Conservation (phyloP, 2,329 filamentous ascomycete species). For the Xylaria sp. region DNA sequence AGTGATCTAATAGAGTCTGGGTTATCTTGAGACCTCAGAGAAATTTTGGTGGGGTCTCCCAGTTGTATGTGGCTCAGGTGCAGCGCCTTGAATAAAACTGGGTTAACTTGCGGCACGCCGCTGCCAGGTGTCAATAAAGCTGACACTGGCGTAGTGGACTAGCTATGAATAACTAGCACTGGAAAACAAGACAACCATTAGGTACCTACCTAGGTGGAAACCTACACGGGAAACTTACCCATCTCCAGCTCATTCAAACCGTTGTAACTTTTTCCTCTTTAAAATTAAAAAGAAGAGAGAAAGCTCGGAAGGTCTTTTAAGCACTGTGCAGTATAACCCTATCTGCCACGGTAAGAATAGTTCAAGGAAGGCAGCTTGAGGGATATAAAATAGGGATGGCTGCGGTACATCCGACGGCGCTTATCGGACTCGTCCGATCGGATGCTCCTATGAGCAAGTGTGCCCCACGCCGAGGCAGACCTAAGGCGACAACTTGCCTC, state of each 20-base stretch:
- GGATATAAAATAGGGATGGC: slow-evolving; percentile 33
- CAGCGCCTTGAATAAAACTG: no score
- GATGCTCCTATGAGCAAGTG: slow-evolving; percentile 25
- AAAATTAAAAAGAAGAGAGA: no score
- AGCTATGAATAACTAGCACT: not conserved
- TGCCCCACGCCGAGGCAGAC: slow-evolving; percentile 44
- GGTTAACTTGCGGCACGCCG: not conserved
- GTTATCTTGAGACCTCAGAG: slow-evolving; percentile 3
- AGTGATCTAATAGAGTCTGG: slow-evolving; percentile 14
- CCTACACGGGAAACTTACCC: not conserved
- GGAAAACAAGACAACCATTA: not conserved
- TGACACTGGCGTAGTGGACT: not conserved
- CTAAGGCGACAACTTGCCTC: slow-evolving; percentile 22
- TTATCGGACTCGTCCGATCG: slow-evolving; percentile 34
- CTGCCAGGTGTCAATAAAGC: not conserved
- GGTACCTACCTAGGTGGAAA: not conserved
- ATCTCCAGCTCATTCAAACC: not conserved
- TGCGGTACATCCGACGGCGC: slow-evolving; percentile 26
- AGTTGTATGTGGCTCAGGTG: slow-evolving; percentile 14
- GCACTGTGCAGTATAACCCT: not conserved
- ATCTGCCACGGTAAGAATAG: not conserved
- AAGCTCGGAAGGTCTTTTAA: not conserved
- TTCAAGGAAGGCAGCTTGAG: slow-evolving; percentile 13
- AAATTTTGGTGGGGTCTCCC: slow-evolving; percentile 48
- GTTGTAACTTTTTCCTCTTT: no score